phyloP scores from a whole-genome alignment of 2,329 filamentous ascomycete species.

The Aureobasidium melanogenum region DNA sequence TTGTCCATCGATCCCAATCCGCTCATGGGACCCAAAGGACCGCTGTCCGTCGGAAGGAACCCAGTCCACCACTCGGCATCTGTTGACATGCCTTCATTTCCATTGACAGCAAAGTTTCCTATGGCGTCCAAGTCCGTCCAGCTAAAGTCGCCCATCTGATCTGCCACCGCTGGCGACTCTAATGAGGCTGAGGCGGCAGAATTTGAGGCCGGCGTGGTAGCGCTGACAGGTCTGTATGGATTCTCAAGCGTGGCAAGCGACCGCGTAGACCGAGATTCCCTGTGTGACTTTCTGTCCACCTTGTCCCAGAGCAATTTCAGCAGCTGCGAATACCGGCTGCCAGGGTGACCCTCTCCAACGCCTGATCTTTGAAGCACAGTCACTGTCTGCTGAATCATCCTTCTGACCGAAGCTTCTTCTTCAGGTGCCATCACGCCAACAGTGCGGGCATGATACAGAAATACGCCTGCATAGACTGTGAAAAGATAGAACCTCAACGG shows the following conservation, averaged over 20 bases:
- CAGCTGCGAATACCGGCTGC: conserved; percentile 38
- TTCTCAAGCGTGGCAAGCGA: conserved; percentile 22
- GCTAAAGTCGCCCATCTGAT: conserved; percentile 40
- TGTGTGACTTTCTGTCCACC: conserved; percentile 29
- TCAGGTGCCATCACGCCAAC: conserved; percentile 39
- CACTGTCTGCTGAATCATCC: conserved; percentile 40
- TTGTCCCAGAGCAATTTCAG: conserved; percentile 41
- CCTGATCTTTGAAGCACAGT: conserved; percentile 35
- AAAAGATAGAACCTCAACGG: conserved; percentile 41
- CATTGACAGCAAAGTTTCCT: conserved; percentile 40
- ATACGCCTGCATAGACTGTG: conserved; percentile 41
- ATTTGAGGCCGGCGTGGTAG: conserved; percentile 23
- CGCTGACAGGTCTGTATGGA: conserved; percentile 33
- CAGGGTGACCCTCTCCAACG: conserved; percentile 38
- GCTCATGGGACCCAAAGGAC: conserved; percentile 25
- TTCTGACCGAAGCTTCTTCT: conserved; percentile 38
- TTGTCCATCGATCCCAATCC: conserved; percentile 24
- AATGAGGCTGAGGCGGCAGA: conserved; percentile 16
- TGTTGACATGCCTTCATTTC: conserved; percentile 23
- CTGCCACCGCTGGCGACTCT: conserved; percentile 32
- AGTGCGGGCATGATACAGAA: conserved; percentile 40
- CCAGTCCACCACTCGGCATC: conserved; percentile 28
- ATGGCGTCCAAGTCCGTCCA: conserved; percentile 42
- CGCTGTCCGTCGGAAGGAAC: conserved; percentile 28
- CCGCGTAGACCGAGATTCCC: conserved; percentile 8